phyloP scores from a whole-genome alignment of 1,284 basidiomycete genomes.

The Pyrrhoderma lamaoense region DNA sequence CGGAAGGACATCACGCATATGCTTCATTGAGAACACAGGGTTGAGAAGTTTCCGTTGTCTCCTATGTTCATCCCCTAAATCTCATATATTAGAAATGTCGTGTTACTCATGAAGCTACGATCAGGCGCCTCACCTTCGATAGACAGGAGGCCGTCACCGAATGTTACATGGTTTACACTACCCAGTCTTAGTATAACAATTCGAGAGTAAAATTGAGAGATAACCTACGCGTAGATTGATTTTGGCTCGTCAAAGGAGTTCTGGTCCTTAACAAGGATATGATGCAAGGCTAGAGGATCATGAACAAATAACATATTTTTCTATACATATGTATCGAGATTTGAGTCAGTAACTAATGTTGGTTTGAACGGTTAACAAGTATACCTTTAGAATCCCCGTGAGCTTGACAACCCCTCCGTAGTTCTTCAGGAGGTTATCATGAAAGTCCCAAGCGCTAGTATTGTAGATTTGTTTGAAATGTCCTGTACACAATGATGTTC shows the following conservation, averaged over 20 bases:
- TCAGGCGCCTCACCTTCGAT: constrained; percentile 16
- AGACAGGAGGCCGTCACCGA: constrained; percentile 21
- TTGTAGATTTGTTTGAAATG: constrained; percentile 13
- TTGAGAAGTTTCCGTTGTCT: constrained; percentile 27
- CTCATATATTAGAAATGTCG: neutral
- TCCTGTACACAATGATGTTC: constrained; percentile 4
- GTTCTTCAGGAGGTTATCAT: constrained; percentile 15
- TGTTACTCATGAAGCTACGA: neutral
- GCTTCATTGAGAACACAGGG: constrained; percentile 27
- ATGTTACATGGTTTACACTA: neutral
- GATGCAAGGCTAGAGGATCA: constrained; percentile 24
- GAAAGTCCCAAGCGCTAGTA: constrained; percentile 17
- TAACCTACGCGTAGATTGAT: constrained; percentile 20
- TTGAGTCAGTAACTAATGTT: neutral
- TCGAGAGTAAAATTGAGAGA: neutral
- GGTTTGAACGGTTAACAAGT: neutral
- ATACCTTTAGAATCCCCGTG: constrained; percentile 19
- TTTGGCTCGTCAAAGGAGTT: constrained; percentile 25
- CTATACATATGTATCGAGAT: constrained; percentile 8
- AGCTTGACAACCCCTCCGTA: constrained; percentile 20
- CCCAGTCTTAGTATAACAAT: neutral
- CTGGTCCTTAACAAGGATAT: constrained; percentile 29
- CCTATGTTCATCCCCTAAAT: constrained; percentile 23
- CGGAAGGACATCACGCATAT: constrained; percentile 25
- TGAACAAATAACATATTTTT: constrained; percentile 18